Conservation (phyloP, 2,329 filamentous ascomycete species). For the Botryotinia convoluta region DNA sequence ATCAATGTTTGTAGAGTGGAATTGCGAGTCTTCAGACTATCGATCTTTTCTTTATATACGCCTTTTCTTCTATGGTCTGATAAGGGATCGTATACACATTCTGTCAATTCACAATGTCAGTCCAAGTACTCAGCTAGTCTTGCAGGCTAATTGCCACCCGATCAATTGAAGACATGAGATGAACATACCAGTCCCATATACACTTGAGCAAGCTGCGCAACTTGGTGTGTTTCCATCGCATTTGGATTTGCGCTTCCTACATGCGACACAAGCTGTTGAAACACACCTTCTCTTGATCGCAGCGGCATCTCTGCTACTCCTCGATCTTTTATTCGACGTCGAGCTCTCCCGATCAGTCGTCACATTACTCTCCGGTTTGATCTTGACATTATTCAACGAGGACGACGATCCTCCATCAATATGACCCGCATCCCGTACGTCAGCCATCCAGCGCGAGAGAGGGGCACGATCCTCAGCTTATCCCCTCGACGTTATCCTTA, state of each 20-base stretch:
- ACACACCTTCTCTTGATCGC: slow-evolving; percentile 68
- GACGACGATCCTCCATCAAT: slow-evolving; percentile 7
- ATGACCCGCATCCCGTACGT: slow-evolving; percentile 14
- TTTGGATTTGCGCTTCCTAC: slow-evolving; percentile 76
- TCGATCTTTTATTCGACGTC: slow-evolving; percentile 35
- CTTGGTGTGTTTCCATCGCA: slow-evolving; percentile 90
- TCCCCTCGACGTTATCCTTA: slow-evolving; percentile 8
- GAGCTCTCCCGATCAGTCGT: slow-evolving; percentile 6
- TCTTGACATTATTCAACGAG: slow-evolving; percentile 9
- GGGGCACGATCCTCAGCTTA: slow-evolving; percentile 1
- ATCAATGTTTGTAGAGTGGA: slow-evolving; percentile 90
- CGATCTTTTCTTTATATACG: slow-evolving; percentile 91
- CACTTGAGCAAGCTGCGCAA: slow-evolving; percentile 92
- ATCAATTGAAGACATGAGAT: background rate
- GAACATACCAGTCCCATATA: slow-evolving; percentile 66
- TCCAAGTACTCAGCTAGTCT: background rate
- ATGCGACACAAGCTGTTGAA: slow-evolving; percentile 81
- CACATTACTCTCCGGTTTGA: slow-evolving; percentile 4
- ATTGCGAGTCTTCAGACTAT: slow-evolving; percentile 80
- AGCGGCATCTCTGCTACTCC: slow-evolving; percentile 35
- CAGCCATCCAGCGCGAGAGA: slow-evolving; percentile 18
- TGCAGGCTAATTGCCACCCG: background rate
- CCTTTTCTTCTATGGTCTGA: slow-evolving; percentile 95
- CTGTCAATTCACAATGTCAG: slow-evolving; percentile 35
- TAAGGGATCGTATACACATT: slow-evolving; percentile 93